Evolutionary conservation across 164 flowering plant genomes (phyloP).

Genomic region (Aristolochia contorta): DNA sequence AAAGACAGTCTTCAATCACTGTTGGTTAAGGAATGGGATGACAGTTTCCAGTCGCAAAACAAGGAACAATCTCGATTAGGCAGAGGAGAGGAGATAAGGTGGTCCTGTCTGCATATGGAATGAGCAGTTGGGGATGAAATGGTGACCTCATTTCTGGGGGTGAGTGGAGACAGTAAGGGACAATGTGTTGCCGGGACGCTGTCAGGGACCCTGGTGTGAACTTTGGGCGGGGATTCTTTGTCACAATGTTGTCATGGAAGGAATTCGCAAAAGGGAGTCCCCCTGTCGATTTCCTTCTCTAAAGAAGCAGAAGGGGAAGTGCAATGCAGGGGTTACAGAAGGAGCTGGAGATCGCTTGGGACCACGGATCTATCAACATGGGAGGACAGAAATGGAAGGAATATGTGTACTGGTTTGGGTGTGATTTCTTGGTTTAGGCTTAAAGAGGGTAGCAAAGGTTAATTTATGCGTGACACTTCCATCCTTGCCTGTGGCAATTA

Average conservation of each 20-base stretch:
- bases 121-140: neutral
- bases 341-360: no score
- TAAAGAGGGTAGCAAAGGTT: no score
- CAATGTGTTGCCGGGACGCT: neutral
- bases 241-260: slow-evolving; percentile 1
- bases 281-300: neutral
- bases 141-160: neutral
- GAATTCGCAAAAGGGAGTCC: neutral
- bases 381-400: no score
- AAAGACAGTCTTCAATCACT: no score
- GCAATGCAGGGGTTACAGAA: no score
- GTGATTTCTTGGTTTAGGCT: no score
- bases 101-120: neutral
- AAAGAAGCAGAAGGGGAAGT: no score
- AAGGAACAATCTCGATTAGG: neutral
- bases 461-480: no score
- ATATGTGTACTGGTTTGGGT: no score
- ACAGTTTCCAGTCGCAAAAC: neutral
- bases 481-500: no score
- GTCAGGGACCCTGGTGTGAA: neutral
- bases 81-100: neutral
- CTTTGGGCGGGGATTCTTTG: neutral
- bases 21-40: no score
- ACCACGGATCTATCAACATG: no score
- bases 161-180: neutral